Conservation (phyloP, 2,329 filamentous ascomycete species). For the Herpomyces periplanetae region DNA sequence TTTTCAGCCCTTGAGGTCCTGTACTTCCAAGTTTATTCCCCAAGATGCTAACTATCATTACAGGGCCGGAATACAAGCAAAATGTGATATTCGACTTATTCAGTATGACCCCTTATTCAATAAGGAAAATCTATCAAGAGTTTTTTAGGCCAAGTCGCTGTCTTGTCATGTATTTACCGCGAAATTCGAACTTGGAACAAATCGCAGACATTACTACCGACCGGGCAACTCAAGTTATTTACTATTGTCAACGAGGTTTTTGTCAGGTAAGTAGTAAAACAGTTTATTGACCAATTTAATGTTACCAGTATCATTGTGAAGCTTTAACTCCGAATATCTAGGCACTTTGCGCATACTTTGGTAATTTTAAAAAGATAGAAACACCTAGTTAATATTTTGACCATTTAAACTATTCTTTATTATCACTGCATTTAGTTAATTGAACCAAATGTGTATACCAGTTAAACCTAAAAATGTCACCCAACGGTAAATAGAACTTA, state of each 20-base stretch:
- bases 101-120: slow-evolving; percentile 54
- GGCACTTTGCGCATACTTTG: slow-evolving; percentile 19
- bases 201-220: slow-evolving; percentile 16
- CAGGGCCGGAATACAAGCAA: slow-evolving; percentile 19
- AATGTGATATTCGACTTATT: slow-evolving; percentile 39
- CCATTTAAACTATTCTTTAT: too few species aligned
- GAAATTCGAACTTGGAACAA: slow-evolving; percentile 45
- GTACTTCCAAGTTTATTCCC: slow-evolving; percentile 1
- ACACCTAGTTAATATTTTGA: too few species aligned
- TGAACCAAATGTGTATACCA: too few species aligned
- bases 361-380: slow-evolving; percentile 14
- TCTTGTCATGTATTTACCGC: slow-evolving; percentile 39
- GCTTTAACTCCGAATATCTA: slow-evolving; percentile 4
- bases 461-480: too few species aligned
- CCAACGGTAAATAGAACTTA: too few species aligned
- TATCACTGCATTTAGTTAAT: too few species aligned
- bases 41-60: neutral
- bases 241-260: slow-evolving; percentile 65
- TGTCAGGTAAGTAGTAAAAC: slow-evolving; percentile 43
- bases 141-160: slow-evolving; percentile 15
- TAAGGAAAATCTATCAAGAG: slow-evolving; percentile 18
- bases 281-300: slow-evolving; percentile 9
- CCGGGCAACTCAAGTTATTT: slow-evolving; percentile 27
- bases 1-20: neutral
- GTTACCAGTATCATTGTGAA: neutral